A percentile compares a stretch with the other conserved stretches of the same genome.
These are phyloP conservation scores for Dysphania ambrosioides DNA, from an alignment of 148 eudicot species.

Conservation along the genomic window DNA sequence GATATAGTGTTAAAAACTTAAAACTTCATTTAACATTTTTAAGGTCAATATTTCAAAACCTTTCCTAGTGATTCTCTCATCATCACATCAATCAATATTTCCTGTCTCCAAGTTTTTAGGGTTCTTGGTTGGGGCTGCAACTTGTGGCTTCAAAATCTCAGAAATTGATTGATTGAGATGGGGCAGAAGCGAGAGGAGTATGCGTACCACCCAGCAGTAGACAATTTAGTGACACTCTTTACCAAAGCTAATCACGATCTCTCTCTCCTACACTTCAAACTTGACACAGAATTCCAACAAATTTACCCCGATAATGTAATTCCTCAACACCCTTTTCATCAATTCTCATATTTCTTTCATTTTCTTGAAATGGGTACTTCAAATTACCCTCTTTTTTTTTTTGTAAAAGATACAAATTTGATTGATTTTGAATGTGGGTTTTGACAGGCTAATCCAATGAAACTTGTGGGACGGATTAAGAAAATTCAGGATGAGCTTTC, in stretches of 20 bases:
- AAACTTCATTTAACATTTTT: too few relatives aligned
- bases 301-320: constrained; percentile 68
- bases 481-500: constrained; percentile 70
- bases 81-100: too few relatives aligned
- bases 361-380: not conserved
- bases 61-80: too few relatives aligned
- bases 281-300: constrained; percentile 65
- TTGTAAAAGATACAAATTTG: not conserved
- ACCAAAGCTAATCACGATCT: constrained; percentile 61
- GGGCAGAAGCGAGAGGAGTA: constrained; percentile 6
- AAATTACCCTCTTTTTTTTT: not conserved
- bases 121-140: too few relatives aligned
- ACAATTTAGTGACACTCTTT: constrained; percentile 46
- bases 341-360: not conserved
- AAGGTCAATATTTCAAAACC: too few relatives aligned
- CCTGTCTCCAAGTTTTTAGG: too few relatives aligned
- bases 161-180: too few relatives aligned
- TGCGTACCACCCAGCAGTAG: constrained; percentile 53
- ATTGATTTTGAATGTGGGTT: not conserved
- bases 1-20: too few relatives aligned
- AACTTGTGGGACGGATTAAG: constrained; percentile 73
- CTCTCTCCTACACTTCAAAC: constrained; percentile 56
- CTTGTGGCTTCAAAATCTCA: too few relatives aligned
- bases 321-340: not conserved
- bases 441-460: constrained; percentile 83